phyloP scores from a whole-genome alignment of 805 yeast genomes.

The Zygoascus bituminiphila region DNA sequence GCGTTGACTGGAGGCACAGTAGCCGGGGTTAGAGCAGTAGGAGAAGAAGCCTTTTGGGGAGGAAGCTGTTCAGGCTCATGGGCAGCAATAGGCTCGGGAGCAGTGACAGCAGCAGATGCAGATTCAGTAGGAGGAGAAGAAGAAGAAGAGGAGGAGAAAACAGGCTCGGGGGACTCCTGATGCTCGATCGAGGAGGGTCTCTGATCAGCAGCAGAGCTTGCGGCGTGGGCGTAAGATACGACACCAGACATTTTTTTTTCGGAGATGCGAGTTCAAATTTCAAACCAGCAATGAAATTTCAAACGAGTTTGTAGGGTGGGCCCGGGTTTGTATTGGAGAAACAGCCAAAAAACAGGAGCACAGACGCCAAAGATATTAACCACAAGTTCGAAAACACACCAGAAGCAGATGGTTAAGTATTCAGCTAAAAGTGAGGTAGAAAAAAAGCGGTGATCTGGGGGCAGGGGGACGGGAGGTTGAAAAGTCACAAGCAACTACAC shows the following conservation, averaged over 20 bases:
- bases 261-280: slow-evolving; percentile 6
- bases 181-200: too few species aligned
- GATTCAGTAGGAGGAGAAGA: slow-evolving; percentile 2
- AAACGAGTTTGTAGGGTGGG: too few species aligned
- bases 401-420: too few species aligned
- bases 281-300: too few species aligned
- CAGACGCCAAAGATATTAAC: too few species aligned
- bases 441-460: too few species aligned
- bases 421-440: too few species aligned
- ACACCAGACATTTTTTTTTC: neutral
- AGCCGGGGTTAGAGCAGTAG: slow-evolving; percentile 46
- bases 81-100: slow-evolving; percentile 6
- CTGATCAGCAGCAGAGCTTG: neutral
- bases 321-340: too few species aligned
- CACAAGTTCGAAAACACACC: too few species aligned
- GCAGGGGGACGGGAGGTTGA: too few species aligned
- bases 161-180: slow-evolving; percentile 1
- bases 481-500: too few species aligned
- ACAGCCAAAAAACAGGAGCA: too few species aligned
- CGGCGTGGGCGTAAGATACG: neutral
- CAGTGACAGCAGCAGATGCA: slow-evolving; percentile 6
- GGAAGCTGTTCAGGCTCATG: slow-evolving; percentile 9
- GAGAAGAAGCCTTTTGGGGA: slow-evolving; percentile 24
- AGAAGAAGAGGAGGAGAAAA: slow-evolving; percentile 5
- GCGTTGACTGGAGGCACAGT: slow-evolving; percentile 55